Base-by-base conservation (phyloP, 2,329 filamentous ascomycete genomes). In the Phyllosticta paracitricarpa region DNA sequence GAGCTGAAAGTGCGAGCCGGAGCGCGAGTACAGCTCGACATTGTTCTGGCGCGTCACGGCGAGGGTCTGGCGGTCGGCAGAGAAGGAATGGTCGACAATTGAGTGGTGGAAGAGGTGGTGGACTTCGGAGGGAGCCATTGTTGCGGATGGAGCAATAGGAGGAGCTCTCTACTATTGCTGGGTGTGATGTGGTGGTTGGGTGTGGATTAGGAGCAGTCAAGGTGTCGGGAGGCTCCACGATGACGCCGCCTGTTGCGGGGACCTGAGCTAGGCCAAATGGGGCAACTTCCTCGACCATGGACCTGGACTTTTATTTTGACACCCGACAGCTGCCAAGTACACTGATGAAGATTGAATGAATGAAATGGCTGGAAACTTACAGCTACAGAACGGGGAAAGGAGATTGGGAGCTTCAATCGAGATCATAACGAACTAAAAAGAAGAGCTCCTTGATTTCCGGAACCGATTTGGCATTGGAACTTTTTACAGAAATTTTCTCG, bases 1-100 rank as follows among this genome's bases (percentile, higher is more conserved):
- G 66, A 97, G 81, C 73, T 85, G 85, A 78, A 92, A 97, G 66
- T 85, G 83, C 70, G 79, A 85, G 71, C 89, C 91, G 61, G 82
- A 82, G 68, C 81, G 83, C 69, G 83, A 80, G 75, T 97, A 97
- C 52, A 99, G 86, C 80, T 97, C 91, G 70, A 99, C 88, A 67
- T 85, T 84, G 71, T 88, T 91, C 73, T 97, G 93, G 69, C 91
- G 89, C 65, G 93, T 89, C 62, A 99, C 92, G 62, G 94, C 94
- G 62, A 99, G 83, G 28, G 88, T 92, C 74, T 86, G 81, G 73
- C 87, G 89, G 78, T 99, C 94, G 65, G 91, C 86, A 66, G 92
- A 96, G 84, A 99, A 99, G 62, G 93, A 97, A 77, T 99, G 94
- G 81, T 99, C 94, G 67, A 91, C 90, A 72, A 99, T 97, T 64